Evolutionary conservation across 1,284 basidiomycete species (phyloP).

Genomic region (Tausonia pullulans): DNA sequence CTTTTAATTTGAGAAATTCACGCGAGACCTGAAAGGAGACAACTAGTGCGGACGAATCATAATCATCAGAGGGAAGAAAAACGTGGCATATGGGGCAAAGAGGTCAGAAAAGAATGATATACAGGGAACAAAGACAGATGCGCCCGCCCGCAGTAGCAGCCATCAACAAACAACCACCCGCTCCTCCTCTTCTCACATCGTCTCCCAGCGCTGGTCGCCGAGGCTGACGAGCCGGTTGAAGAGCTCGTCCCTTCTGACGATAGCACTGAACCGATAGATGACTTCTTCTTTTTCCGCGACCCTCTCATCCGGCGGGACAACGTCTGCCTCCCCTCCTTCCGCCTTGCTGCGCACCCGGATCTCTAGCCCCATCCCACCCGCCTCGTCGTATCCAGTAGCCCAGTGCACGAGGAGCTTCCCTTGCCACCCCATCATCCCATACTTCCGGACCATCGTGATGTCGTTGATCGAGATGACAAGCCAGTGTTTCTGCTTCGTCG

Average conservation of each 20-base stretch:
- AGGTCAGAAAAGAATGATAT: too few species aligned
- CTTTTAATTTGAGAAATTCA: too few species aligned
- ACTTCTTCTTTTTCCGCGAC: conserved; percentile 15
- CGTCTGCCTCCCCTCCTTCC: neutral
- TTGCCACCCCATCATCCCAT: conserved; percentile 17
- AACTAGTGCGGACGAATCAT: too few species aligned
- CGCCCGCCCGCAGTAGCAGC: neutral
- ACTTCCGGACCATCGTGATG: conserved; percentile 21
- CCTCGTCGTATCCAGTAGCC: conserved; percentile 17
- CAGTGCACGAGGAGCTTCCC: conserved; percentile 13
- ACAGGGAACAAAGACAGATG: neutral
- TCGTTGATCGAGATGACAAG: conserved; percentile 20
- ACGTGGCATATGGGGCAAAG: too few species aligned
- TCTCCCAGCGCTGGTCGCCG: conserved; percentile 25
- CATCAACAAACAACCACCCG: neutral
- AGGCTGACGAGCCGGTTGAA: conserved; percentile 24
- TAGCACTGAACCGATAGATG: conserved; percentile 11
- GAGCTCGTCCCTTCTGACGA: conserved; percentile 25
- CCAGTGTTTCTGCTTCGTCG: conserved; percentile 11
- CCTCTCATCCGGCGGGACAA: conserved; percentile 12
- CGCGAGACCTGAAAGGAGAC: too few species aligned
- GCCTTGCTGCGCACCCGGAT: conserved; percentile 16
- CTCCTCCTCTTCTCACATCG: conserved; percentile 18
- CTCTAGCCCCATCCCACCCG: conserved; percentile 25
- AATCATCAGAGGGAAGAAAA: too few species aligned